phyloP scores from a whole-genome alignment of 1,284 basidiomycete species.

The Thelephora terrestris region DNA sequence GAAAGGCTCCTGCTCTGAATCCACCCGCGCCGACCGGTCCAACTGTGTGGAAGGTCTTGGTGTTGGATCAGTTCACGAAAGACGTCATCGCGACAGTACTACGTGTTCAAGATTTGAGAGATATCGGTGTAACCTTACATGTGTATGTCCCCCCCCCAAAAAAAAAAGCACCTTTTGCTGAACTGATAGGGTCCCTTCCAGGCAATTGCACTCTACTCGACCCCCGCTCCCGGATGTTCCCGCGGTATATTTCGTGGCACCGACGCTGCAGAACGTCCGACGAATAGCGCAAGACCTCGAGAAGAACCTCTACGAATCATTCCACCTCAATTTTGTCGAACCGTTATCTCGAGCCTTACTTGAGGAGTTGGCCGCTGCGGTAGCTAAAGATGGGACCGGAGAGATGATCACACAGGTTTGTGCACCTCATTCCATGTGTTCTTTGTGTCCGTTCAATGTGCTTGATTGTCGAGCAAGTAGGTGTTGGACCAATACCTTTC shows the following conservation, averaged over 20 bases:
- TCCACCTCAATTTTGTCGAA: slow-evolving; percentile 93
- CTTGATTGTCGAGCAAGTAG: slow-evolving; percentile 24
- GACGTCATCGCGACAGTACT: slow-evolving; percentile 93
- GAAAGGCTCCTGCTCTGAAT: slow-evolving; percentile 23
- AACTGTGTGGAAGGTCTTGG: slow-evolving; percentile 93
- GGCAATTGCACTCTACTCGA: slow-evolving; percentile 84
- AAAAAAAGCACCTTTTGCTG: not conserved
- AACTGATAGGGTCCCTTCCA: slow-evolving; percentile 22
- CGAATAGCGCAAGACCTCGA: slow-evolving; percentile 87
- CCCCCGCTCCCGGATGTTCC: slow-evolving; percentile 93
- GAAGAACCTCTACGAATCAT: slow-evolving; percentile 85
- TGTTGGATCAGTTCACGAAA: slow-evolving; percentile 92
- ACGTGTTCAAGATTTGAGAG: slow-evolving; percentile 92
- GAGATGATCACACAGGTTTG: slow-evolving; percentile 74
- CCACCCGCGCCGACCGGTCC: slow-evolving; percentile 49
- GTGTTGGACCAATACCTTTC: slow-evolving; percentile 96
- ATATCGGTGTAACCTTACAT: slow-evolving; percentile 95
- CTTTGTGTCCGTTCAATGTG: not conserved
- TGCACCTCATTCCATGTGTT: slow-evolving; percentile 5
- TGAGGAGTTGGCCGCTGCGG: slow-evolving; percentile 87
- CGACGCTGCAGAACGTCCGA: slow-evolving; percentile 78
- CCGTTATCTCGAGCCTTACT: slow-evolving; percentile 80
- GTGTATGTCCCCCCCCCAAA: slow-evolving; percentile 49
- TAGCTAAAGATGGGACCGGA: slow-evolving; percentile 78
- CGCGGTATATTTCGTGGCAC: slow-evolving; percentile 94